Evolutionary conservation across 2,329 filamentous ascomycete species (phyloP), one percentile per base, ranked within the genome.

Genomic region (Microdochium bolleyi): DNA sequence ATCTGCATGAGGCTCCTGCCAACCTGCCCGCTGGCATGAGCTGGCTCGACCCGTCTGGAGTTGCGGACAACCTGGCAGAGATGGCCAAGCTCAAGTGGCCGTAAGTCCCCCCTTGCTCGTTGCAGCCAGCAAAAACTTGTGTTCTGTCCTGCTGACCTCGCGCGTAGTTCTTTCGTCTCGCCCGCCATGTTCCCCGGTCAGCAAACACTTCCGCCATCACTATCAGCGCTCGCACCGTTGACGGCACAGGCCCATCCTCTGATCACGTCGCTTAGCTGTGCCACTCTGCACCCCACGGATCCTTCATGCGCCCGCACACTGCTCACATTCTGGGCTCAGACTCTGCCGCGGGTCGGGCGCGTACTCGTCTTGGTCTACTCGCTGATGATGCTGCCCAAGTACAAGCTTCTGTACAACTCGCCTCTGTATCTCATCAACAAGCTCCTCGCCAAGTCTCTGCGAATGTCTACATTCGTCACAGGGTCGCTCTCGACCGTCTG

Each of bases 261-360:
- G 44, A 92, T 95, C 66, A 85, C 82, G 10, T 87, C 85, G 24
- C 82, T 96, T 21, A 92, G 90, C 46, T 99, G 94, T 70, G 92
- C 92, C 1, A 79, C 92, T 2, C 82, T 97, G 2, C 92, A 99
- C 66, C 92, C 92, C 0, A 77, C 82, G 19, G 89, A 95, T 62
- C 92, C 92, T 1, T 95, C 89, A 19, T 99, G 92, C 68, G 79
- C 87, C 37, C 88, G 89, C 27, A 95, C 89, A 2, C 95, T 92
- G 66, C 73, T 96, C 48, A 88, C 89, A 55, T 95, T 94, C 70
- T 92, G 89, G 81, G 82, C 96, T 54, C 81, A 83, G 52, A 86
- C 89, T 1, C 94, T 96, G 68, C 91, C 92, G 0, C 76, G 80
- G 1, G 74, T 96, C 25, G 83, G 87, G 7, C 87, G 89, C 55